A percentile compares a stretch with the other conserved stretches of the same genome.
These are phyloP conservation scores for Verticillium dahliae DNA, from an alignment of 2,329 filamentous ascomycete species.

Conservation along the genomic window DNA sequence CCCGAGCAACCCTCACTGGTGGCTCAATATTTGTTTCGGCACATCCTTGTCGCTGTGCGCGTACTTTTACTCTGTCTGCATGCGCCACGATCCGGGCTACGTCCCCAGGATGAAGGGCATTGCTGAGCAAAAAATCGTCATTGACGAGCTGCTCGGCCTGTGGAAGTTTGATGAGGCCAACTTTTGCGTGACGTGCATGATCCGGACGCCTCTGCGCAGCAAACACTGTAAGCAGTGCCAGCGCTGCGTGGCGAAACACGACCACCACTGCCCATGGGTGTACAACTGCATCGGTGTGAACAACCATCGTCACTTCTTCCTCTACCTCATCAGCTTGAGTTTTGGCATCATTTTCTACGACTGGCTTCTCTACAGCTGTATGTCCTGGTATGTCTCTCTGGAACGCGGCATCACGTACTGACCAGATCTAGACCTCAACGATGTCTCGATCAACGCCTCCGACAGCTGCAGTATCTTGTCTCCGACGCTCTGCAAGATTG, in stretches of 20 bases:
- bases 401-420: neutral
- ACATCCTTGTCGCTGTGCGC: conserved; percentile 57
- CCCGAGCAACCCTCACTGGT: conserved; percentile 58
- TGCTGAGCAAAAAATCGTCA: conserved; percentile 80
- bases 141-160: conserved; percentile 74
- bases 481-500: conserved; percentile 64
- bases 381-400: conserved; percentile 19
- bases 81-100: conserved; percentile 85
- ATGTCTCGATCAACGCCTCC: conserved; percentile 44
- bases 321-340: conserved; percentile 77
- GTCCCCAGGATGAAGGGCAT: conserved; percentile 87
- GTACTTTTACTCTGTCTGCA: conserved; percentile 84
- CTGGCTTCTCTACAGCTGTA: conserved; percentile 66
- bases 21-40: conserved; percentile 73
- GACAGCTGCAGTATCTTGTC: conserved; percentile 68
- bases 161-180: conserved; percentile 93
- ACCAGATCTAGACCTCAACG: conserved; percentile 54
- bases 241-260: conserved; percentile 91
- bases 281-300: conserved; percentile 94
- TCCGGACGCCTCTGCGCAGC: conserved; percentile 82
- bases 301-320: conserved; percentile 91
- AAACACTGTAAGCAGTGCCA: conserved; percentile 93
- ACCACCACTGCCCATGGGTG: conserved; percentile 98
- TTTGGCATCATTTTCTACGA: conserved; percentile 68
- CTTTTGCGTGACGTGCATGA: conserved; percentile 94